Conservation (phyloP, 768 basidiomycete genomes). For the Russula abietina region DNA sequence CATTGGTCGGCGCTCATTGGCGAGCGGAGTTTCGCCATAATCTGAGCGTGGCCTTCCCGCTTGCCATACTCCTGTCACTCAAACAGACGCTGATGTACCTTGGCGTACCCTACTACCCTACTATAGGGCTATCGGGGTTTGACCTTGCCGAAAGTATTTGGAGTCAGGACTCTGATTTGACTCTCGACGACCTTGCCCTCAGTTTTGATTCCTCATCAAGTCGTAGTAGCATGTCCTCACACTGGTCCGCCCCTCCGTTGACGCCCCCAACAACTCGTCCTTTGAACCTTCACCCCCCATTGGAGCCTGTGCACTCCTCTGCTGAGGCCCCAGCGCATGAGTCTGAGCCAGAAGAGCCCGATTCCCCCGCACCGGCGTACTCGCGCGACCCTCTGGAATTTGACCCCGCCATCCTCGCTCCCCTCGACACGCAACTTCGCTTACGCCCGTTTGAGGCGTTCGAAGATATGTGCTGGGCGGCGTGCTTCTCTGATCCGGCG, state of each 20-base stretch:
- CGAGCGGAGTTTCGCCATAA: too few relatives aligned
- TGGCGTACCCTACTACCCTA: not conserved
- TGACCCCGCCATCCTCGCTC: slow-evolving; percentile 14
- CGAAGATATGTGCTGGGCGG: slow-evolving; percentile 12
- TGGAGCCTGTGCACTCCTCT: not conserved
- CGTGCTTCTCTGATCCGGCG: not conserved
- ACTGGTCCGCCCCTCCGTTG: slow-evolving; percentile 10
- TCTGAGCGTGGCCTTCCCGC: too few relatives aligned
- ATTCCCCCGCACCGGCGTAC: slow-evolving; percentile 15
- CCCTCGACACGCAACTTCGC: slow-evolving; percentile 13
- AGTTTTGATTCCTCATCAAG: slow-evolving; percentile 15
- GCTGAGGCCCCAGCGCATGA: not conserved
- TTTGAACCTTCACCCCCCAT: not conserved
- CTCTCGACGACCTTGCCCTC: slow-evolving; percentile 21
- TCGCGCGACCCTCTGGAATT: slow-evolving; percentile 15
- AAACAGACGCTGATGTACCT: not conserved
- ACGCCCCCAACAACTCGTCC: slow-evolving; percentile 9
- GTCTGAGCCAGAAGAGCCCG: not conserved
- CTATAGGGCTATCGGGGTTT: slow-evolving; percentile 16
- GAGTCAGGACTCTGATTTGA: slow-evolving; percentile 21
- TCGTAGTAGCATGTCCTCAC: slow-evolving; percentile 10
- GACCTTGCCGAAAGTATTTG: slow-evolving; percentile 24
- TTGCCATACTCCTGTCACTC: not conserved
- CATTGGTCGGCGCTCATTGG: too few relatives aligned
- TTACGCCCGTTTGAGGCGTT: slow-evolving; percentile 14